These are phyloP conservation scores for Cryptosporidium sp. DNA, from an alignment of 169 alveolate species.

Conservation along the genomic window DNA sequence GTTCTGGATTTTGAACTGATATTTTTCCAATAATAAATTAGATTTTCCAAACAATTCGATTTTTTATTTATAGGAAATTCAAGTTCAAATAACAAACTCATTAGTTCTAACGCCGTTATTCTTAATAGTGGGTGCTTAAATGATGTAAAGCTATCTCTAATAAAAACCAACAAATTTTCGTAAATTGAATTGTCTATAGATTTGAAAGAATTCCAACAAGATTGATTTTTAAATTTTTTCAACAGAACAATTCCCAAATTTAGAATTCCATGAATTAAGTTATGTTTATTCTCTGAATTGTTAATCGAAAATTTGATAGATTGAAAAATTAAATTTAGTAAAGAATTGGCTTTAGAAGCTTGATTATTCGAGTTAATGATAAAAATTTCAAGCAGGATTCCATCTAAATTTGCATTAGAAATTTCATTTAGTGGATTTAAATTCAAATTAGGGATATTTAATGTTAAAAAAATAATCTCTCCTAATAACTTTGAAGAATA, in stretches of 20 bases:
- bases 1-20: neutral
- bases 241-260: slow-evolving; percentile 7
- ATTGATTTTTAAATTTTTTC: neutral
- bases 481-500: slow-evolving; percentile 28
- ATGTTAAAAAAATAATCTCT: slow-evolving; percentile 18
- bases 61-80: slow-evolving; percentile 1
- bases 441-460: slow-evolving; percentile 9
- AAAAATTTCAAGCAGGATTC: neutral
- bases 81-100: slow-evolving; percentile 22
- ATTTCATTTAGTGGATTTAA: neutral
- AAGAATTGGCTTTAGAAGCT: neutral
- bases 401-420: slow-evolving; percentile 1
- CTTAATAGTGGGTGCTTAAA: neutral
- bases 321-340: slow-evolving; percentile 4
- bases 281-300: slow-evolving; percentile 7
- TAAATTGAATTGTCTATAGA: neutral
- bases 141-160: neutral
- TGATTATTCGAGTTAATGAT: neutral
- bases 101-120: slow-evolving; percentile 3
- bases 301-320: slow-evolving; percentile 19
- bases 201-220: neutral
- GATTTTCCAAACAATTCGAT: neutral
- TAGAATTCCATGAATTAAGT: slow-evolving; percentile 44
- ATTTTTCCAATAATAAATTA: slow-evolving; percentile 1
- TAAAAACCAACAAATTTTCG: neutral